Percentiles rank a stretch among this genome's conserved stretches.
phyloP scores from a whole-genome alignment of 208 protist species.

The Trypanosoma theileri region DNA sequence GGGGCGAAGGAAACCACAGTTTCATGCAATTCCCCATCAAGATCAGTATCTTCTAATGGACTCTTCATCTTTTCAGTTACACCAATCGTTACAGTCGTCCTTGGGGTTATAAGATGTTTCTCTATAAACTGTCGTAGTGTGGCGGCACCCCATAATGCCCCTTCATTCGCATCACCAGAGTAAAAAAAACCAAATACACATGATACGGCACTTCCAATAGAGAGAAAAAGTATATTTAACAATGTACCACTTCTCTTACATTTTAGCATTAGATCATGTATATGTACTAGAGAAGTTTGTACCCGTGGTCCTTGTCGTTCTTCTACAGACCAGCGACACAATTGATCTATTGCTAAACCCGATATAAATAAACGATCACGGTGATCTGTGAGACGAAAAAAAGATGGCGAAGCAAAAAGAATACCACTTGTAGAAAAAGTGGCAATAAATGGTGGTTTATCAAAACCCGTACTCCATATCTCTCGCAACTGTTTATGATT shows the following conservation, averaged over 20 bases:
- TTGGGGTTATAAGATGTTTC: constrained; percentile 11
- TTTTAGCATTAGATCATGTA: constrained; percentile 15
- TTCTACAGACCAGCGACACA: constrained; percentile 28
- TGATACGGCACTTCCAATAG: constrained; percentile 47
- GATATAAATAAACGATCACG: constrained; percentile 42
- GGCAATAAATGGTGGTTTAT: constrained; percentile 34
- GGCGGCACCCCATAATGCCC: constrained; percentile 3
- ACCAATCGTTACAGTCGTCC: not conserved
- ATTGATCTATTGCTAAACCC: constrained; percentile 49
- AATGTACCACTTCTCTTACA: constrained; percentile 10
- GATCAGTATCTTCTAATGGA: not conserved
- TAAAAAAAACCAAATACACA: constrained; percentile 43
- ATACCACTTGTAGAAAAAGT: constrained; percentile 61
- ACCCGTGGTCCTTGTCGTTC: not conserved
- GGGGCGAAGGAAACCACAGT: constrained; percentile 3
- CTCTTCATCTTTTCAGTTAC: not conserved
- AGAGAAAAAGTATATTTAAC: constrained; percentile 47
- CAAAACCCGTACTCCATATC: constrained; percentile 6
- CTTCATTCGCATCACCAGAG: not conserved
- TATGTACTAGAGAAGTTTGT: constrained; percentile 6
- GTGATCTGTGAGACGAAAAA: constrained; percentile 35
- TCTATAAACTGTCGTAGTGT: constrained; percentile 18
- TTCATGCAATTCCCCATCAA: not conserved
- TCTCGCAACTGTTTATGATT: constrained; percentile 2
- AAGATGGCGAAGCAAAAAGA: constrained; percentile 45